Conservation (phyloP, 352 stramenopile genomes). For the Globisporangium acanthophoron region DNA sequence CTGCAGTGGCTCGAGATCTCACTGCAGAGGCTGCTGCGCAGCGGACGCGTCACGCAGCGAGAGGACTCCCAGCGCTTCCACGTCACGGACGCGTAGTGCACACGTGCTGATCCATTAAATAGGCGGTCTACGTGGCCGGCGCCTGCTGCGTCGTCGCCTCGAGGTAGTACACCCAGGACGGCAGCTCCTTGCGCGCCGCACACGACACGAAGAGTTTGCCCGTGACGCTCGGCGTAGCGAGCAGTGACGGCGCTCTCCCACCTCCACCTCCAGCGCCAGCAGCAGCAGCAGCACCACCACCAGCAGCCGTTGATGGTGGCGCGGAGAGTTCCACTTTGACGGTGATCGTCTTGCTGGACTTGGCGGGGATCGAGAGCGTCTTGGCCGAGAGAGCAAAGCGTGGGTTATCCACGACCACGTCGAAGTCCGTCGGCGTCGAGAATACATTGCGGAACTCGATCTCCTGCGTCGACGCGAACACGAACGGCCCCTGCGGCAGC, state of each 20-base stretch:
- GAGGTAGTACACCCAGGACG: slow-evolving; percentile 88
- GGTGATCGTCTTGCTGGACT: slow-evolving; percentile 47
- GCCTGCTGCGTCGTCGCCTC: slow-evolving; percentile 21
- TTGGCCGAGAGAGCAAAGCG: slow-evolving; percentile 55
- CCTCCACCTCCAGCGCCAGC: slow-evolving; percentile 1
- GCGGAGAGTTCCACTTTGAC: slow-evolving; percentile 46
- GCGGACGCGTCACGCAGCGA: slow-evolving; percentile 21
- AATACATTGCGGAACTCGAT: slow-evolving; percentile 92
- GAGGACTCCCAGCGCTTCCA: slow-evolving; percentile 35
- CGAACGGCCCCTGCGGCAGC: slow-evolving; percentile 80
- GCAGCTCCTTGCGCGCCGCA: slow-evolving; percentile 53
- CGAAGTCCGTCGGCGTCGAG: slow-evolving; percentile 62
- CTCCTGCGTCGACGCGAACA: slow-evolving; percentile 50
- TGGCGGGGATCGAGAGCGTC: slow-evolving; percentile 64
- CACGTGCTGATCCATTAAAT: slow-evolving; percentile 4
- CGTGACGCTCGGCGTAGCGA: slow-evolving; percentile 18
- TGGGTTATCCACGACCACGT: slow-evolving; percentile 73
- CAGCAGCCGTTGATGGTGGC: slow-evolving; percentile 3
- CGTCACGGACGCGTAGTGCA: not conserved
- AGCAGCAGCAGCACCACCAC: not conserved
- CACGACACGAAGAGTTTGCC: slow-evolving; percentile 85
- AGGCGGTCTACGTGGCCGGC: not conserved
- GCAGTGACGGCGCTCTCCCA: not conserved
- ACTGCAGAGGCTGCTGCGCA: slow-evolving; percentile 24
- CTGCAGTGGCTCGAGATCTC: slow-evolving; percentile 47